Evolutionary conservation across 1,284 basidiomycete species (phyloP).

Genomic region (Anthracocystis setariae): DNA sequence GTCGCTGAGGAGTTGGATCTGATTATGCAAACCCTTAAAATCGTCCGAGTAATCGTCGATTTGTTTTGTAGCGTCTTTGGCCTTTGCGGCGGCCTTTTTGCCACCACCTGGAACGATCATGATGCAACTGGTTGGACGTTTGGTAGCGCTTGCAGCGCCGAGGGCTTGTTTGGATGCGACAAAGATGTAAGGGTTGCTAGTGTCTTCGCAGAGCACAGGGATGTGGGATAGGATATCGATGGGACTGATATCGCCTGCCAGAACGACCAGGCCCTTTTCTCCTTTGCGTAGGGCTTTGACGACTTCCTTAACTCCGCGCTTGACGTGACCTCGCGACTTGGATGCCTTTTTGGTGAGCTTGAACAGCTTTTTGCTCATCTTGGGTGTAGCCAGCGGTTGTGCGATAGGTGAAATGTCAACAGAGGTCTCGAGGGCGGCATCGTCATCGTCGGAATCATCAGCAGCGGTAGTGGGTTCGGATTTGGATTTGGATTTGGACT

Average conservation of each 20-base stretch:
- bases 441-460: constrained; percentile 44
- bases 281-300: constrained; percentile 66
- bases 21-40: constrained; percentile 84
- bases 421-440: constrained; percentile 17
- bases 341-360: constrained; percentile 67
- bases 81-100: constrained; percentile 77
- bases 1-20: constrained; percentile 70
- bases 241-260: constrained; percentile 96
- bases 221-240: constrained; percentile 98
- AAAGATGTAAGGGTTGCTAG: constrained; percentile 87
- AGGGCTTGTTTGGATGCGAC: constrained; percentile 75
- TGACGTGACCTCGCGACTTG: constrained; percentile 66
- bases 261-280: constrained; percentile 76
- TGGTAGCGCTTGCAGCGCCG: constrained; percentile 93
- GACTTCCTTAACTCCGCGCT: constrained; percentile 68
- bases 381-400: constrained; percentile 60
- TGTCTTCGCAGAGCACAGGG: constrained; percentile 93
- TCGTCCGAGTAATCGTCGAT: constrained; percentile 83
- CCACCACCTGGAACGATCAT: constrained; percentile 76
- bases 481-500: constrained; percentile 45
- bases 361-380: constrained; percentile 65
- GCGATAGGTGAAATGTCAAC: constrained; percentile 58
- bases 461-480: constrained; percentile 23
- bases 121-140: constrained; percentile 96
- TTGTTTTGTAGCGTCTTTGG: constrained; percentile 70